Percentiles rank a stretch among this genome's conserved stretches.
Evolutionary conservation across 2,329 filamentous ascomycete species (phyloP).

Genomic region (Colletotrichum sp.): DNA sequence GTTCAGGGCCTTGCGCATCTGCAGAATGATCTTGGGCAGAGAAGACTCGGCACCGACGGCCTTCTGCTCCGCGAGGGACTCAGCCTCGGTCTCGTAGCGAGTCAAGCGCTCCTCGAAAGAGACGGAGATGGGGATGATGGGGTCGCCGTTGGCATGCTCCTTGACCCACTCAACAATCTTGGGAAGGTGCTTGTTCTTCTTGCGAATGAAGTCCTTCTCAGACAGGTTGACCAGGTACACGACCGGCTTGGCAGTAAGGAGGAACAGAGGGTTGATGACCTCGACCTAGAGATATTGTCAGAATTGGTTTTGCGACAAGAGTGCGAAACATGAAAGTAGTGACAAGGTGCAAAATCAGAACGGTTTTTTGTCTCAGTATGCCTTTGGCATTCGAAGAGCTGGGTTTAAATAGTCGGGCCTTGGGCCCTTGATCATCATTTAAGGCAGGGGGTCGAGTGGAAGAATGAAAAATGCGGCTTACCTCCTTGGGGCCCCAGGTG

Average conservation of each 20-base stretch:
- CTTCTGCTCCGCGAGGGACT: slow-evolving; percentile 86
- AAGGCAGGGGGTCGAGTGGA: slow-evolving; percentile 37
- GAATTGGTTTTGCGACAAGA: slow-evolving; percentile 23
- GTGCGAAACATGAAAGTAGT: slow-evolving; percentile 23
- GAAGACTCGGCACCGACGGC: slow-evolving; percentile 84
- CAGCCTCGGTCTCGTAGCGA: slow-evolving; percentile 77
- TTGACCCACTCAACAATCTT: slow-evolving; percentile 97
- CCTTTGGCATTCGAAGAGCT: slow-evolving; percentile 98
- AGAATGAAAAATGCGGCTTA: slow-evolving; percentile 56
- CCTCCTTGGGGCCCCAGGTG: slow-evolving; percentile 92
- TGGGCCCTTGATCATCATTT: slow-evolving; percentile 98
- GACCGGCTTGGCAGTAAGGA: slow-evolving; percentile 94
- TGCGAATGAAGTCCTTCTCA: slow-evolving; percentile 95
- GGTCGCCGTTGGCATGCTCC: slow-evolving; percentile 83
- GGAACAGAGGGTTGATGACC: slow-evolving; percentile 94
- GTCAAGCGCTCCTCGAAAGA: slow-evolving; percentile 92
- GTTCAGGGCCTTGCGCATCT: slow-evolving; percentile 92
- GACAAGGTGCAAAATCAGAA: slow-evolving; percentile 20
- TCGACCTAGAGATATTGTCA: slow-evolving; percentile 73
- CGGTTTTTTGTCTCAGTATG: slow-evolving; percentile 79
- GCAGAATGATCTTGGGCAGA: slow-evolving; percentile 87
- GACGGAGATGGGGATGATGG: slow-evolving; percentile 92
- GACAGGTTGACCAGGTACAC: slow-evolving; percentile 97
- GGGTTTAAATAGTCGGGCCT: slow-evolving; percentile 91
- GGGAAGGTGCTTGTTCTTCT: slow-evolving; percentile 99